These are phyloP conservation scores for Fraxinus velutina DNA, from an alignment of 305 asterid species.

Conservation along the genomic window DNA sequence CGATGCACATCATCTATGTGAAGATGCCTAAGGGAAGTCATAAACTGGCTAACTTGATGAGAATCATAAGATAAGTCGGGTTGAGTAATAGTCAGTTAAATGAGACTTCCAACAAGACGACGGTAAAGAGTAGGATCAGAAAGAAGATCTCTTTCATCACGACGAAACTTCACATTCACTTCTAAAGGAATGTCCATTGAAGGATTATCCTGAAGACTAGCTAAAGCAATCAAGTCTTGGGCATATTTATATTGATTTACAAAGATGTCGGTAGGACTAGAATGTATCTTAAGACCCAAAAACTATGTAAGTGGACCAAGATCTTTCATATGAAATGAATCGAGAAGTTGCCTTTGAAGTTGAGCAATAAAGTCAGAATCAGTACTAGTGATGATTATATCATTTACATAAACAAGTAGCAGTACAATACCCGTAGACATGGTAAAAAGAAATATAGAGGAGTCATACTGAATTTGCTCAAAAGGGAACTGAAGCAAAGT, in stretches of 20 bases:
- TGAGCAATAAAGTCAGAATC: not conserved
- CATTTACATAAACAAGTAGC: too few relatives aligned
- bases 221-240: not conserved
- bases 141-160: not conserved
- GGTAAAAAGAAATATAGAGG: not conserved
- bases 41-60: not conserved
- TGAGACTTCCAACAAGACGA: not conserved
- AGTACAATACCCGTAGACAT: not conserved
- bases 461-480: not conserved
- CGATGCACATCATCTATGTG: not conserved
- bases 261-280: not conserved
- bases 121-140: too few relatives aligned
- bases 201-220: not conserved
- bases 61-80: not conserved
- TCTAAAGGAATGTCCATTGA: not conserved
- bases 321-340: too few relatives aligned
- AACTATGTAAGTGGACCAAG: not conserved
- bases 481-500: not conserved
- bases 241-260: not conserved
- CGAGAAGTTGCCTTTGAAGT: not conserved
- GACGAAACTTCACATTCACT: not conserved
- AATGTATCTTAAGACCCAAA: not conserved
- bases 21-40: not conserved
- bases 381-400: not conserved
- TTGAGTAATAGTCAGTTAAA: not conserved